Percentiles rank a stretch among this genome's conserved stretches.
Evolutionary conservation across 192 early-diverging fungal genomes (phyloP).

Genomic region (Coemansia sp.): DNA sequence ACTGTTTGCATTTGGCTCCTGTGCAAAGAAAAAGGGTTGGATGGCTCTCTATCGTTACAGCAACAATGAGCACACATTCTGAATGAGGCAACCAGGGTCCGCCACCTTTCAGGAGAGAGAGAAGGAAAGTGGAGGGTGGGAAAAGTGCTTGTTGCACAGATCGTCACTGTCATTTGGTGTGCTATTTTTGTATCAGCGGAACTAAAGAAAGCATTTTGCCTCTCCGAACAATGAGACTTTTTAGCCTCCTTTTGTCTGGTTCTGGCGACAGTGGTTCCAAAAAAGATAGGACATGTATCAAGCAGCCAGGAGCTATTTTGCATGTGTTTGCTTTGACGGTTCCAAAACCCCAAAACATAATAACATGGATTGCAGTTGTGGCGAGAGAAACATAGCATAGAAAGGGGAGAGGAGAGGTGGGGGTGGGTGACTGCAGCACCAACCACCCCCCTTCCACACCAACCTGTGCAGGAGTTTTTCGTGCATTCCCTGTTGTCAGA

Average conservation of each 20-base stretch:
- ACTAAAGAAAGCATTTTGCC: neutral
- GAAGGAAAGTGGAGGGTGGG: neutral
- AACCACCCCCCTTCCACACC: neutral
- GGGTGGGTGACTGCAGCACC: neutral
- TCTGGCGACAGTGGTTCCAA: neutral
- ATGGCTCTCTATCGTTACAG: neutral
- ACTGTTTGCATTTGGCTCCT: no score
- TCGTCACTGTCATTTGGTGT: neutral
- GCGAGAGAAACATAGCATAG: neutral
- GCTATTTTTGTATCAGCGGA: neutral
- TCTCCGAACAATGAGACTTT: neutral
- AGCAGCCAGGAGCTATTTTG: neutral
- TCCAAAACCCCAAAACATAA: neutral
- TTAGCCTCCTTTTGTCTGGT: neutral
- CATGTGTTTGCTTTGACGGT: neutral
- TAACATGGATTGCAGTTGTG: neutral
- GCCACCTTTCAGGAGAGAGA: neutral
- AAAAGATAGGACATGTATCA: neutral
- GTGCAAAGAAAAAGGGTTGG: no score
- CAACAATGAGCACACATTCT: constrained; percentile 1
- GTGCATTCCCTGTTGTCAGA: neutral
- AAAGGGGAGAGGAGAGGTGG: neutral
- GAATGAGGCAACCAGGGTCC: neutral
- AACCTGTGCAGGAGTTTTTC: neutral
- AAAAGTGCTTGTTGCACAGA: neutral